A percentile compares a stretch with the other conserved stretches of the same genome.
These are phyloP conservation scores for Malassezia psittaci DNA, from an alignment of 1,284 basidiomycete species.

Conservation along the genomic window DNA sequence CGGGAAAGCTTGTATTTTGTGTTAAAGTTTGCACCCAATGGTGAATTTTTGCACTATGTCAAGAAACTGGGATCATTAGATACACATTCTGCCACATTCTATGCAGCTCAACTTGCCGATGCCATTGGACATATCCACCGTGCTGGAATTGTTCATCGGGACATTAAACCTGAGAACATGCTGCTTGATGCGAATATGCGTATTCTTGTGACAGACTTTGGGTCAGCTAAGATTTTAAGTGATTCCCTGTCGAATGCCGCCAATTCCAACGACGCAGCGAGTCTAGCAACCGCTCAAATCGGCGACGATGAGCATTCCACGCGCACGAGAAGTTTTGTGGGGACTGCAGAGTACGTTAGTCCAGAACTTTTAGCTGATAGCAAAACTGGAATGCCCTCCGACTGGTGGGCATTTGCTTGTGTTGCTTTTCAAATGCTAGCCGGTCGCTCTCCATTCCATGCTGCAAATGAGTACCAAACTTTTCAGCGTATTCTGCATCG, in stretches of 20 bases:
- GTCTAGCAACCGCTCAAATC: neutral
- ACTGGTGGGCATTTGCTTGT: constrained; percentile 56
- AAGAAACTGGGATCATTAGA: constrained; percentile 39
- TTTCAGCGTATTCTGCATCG: constrained; percentile 55
- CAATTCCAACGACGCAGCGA: neutral
- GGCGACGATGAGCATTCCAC: constrained; percentile 6
- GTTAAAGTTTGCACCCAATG: constrained; percentile 41
- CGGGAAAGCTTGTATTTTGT: constrained; percentile 45
- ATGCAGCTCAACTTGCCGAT: constrained; percentile 38
- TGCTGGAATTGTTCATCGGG: constrained; percentile 38
- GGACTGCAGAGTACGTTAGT: constrained; percentile 89
- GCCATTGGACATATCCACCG: constrained; percentile 39
- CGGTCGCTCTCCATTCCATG: constrained; percentile 54
- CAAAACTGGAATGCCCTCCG: constrained; percentile 51
- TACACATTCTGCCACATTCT: constrained; percentile 24
- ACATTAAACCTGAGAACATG: constrained; percentile 45
- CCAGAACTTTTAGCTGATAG: constrained; percentile 74
- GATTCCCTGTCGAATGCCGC: neutral
- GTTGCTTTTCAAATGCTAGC: constrained; percentile 54
- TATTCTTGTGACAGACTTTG: constrained; percentile 45
- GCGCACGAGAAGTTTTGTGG: constrained; percentile 64
- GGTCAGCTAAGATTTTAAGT: constrained; percentile 34
- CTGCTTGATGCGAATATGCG: constrained; percentile 31
- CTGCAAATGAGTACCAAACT: constrained; percentile 55
- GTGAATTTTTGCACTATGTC: constrained; percentile 40